phyloP scores from a whole-genome alignment of 2,329 filamentous ascomycete species.

The Fusarium sp. region DNA sequence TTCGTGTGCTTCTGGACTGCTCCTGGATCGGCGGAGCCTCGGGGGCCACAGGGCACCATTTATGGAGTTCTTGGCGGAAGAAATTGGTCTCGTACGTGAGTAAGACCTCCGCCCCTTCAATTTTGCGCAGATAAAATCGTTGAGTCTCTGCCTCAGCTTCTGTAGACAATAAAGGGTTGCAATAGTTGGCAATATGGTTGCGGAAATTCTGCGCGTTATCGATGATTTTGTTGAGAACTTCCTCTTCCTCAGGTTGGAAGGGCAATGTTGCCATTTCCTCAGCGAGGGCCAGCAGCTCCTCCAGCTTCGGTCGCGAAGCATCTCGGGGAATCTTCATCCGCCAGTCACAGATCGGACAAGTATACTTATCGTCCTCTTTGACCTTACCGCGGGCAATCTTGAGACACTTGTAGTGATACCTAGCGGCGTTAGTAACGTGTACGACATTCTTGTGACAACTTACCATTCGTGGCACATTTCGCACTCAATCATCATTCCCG shows the following conservation, averaged over 20 bases:
- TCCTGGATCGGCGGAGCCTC: slow-evolving; percentile 87
- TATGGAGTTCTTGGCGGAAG: slow-evolving; percentile 94
- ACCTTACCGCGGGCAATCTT: slow-evolving; percentile 98
- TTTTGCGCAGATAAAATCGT: slow-evolving; percentile 95
- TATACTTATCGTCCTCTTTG: slow-evolving; percentile 98
- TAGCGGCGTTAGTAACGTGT: slow-evolving; percentile 47
- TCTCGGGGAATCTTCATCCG: slow-evolving; percentile 96
- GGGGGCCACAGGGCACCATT: slow-evolving; percentile 90
- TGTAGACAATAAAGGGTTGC: slow-evolving; percentile 82
- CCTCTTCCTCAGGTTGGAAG: slow-evolving; percentile 96
- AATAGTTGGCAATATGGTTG: slow-evolving; percentile 81
- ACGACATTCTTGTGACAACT: slow-evolving; percentile 46
- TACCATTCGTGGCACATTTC: slow-evolving; percentile 98
- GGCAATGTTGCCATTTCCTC: slow-evolving; percentile 83
- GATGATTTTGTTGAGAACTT: slow-evolving; percentile 85
- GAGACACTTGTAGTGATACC: slow-evolving; percentile 97
- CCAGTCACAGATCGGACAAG: slow-evolving; percentile 97
- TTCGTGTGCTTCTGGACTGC: slow-evolving; percentile 89
- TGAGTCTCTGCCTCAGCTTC: slow-evolving; percentile 89
- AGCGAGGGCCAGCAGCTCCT: slow-evolving; percentile 85
- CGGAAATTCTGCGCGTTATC: slow-evolving; percentile 86
- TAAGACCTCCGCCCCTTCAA: slow-evolving; percentile 95
- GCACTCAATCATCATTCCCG: slow-evolving; percentile 99
- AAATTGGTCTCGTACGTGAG: slow-evolving; percentile 96
- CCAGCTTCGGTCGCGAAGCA: slow-evolving; percentile 92